Conservation (phyloP, 2,329 filamentous ascomycete species). For the Fusarium newnesense region DNA sequence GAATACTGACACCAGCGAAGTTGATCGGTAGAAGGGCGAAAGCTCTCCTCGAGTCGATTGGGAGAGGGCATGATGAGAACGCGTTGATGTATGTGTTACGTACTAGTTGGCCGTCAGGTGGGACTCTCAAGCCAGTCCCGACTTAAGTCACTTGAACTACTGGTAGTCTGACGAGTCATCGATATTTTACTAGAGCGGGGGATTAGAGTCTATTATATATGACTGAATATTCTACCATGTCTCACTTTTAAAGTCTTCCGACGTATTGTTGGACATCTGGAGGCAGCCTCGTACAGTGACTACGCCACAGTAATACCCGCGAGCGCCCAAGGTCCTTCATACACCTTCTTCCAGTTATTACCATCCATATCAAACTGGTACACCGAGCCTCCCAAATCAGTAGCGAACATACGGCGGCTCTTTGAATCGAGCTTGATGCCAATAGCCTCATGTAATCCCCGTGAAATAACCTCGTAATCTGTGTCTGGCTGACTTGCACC, state of each 20-base stretch:
- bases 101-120: not conserved
- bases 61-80: not conserved
- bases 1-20: not conserved
- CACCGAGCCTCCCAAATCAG: not conserved
- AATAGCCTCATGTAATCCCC: not conserved
- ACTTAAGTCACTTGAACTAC: not conserved
- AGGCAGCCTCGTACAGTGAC: too few relatives aligned
- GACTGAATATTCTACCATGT: accelerated
- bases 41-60: too few relatives aligned
- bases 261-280: too few relatives aligned
- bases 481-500: accelerated
- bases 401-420: not conserved
- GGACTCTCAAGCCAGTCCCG: not conserved
- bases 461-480: not conserved
- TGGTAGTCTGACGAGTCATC: too few relatives aligned
- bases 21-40: not conserved
- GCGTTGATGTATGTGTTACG: not conserved
- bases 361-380: slow-evolving; percentile 10
- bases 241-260: accelerated
- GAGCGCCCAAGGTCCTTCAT: not conserved
- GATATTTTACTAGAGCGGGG: not conserved
- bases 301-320: not conserved
- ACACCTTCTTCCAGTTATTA: not conserved
- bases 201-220: not conserved
- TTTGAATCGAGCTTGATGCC: not conserved